Conservation (phyloP, 2,329 filamentous ascomycete species). For the Grosmannia clavigera region DNA sequence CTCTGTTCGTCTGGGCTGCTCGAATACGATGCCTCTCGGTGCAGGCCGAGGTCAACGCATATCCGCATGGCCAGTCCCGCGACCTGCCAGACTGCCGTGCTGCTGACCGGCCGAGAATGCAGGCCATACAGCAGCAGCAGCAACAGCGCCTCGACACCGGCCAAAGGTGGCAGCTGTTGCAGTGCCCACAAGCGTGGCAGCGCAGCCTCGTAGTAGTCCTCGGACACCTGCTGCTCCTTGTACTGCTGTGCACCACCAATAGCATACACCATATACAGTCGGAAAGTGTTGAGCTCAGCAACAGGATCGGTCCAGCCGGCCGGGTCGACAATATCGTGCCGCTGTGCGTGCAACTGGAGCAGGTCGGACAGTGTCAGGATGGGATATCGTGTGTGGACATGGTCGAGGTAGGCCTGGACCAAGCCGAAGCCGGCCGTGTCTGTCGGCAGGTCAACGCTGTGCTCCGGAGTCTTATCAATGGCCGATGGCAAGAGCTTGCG, state of each 20-base stretch:
- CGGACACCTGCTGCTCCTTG: background rate
- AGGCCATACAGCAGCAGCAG: slow-evolving; percentile 38
- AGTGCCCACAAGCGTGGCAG: slow-evolving; percentile 35
- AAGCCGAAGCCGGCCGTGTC: background rate
- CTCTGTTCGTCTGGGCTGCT: background rate
- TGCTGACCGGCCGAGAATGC: slow-evolving; percentile 27
- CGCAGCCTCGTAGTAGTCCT: slow-evolving; percentile 36
- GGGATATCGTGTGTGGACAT: slow-evolving; percentile 31
- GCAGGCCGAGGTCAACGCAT: slow-evolving; percentile 37
- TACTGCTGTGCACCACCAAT: slow-evolving; percentile 36
- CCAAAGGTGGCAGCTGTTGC: slow-evolving; percentile 32
- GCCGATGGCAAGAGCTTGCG: slow-evolving; percentile 27
- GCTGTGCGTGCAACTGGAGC: slow-evolving; percentile 27
- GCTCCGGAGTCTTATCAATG: background rate
- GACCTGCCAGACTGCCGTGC: slow-evolving; percentile 41
- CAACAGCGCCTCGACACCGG: slow-evolving; percentile 39
- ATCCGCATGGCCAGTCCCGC: slow-evolving; percentile 40
- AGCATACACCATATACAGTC: slow-evolving; percentile 38
- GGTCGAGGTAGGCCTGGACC: slow-evolving; percentile 13
- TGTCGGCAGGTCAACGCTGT: background rate
- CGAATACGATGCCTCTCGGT: slow-evolving; percentile 16
- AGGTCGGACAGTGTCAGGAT: slow-evolving; percentile 33
- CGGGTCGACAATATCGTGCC: slow-evolving; percentile 18
- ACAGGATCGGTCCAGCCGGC: slow-evolving; percentile 8
- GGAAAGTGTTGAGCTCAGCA: slow-evolving; percentile 30